These are phyloP conservation scores for Gossypium davidsonii DNA, from an alignment of 441 rosid genomes.

Conservation along the genomic window DNA sequence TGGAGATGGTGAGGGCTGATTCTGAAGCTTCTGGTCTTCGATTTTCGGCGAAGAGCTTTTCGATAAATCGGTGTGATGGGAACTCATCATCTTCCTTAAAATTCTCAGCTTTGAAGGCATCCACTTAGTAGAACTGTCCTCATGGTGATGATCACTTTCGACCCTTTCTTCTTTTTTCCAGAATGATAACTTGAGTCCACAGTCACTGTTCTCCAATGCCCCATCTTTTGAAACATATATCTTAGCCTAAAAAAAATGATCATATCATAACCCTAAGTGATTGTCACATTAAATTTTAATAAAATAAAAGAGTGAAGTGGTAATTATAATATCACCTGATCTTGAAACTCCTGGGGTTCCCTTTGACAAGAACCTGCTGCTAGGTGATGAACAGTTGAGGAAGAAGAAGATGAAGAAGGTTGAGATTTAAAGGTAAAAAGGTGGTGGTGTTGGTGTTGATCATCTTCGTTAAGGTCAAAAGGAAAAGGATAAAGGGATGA, in stretches of 20 bases:
- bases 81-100: constrained; percentile 59
- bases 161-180: constrained; percentile 43
- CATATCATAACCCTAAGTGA: neutral
- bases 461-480: constrained; percentile 54
- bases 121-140: constrained; percentile 49
- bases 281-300: neutral
- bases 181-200: constrained; percentile 34
- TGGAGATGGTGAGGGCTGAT: constrained; percentile 20
- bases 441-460: constrained; percentile 22
- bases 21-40: constrained; percentile 26
- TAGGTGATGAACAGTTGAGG: constrained; percentile 34
- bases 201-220: constrained; percentile 30
- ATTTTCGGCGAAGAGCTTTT: constrained; percentile 20
- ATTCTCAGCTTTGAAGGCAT: constrained; percentile 86
- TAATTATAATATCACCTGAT: neutral
- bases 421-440: constrained; percentile 8
- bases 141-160: constrained; percentile 21
- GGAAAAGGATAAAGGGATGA: constrained; percentile 30
- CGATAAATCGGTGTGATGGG: constrained; percentile 15
- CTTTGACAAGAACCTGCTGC: constrained; percentile 23
- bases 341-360: constrained; percentile 16
- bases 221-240: constrained; percentile 31
- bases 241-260: constrained; percentile 26
- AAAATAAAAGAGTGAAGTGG: neutral
- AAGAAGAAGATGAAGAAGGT: constrained; percentile 38